Base-by-base conservation (phyloP, 176 grass and related monocot species). In the Zizania latifolia region DNA sequence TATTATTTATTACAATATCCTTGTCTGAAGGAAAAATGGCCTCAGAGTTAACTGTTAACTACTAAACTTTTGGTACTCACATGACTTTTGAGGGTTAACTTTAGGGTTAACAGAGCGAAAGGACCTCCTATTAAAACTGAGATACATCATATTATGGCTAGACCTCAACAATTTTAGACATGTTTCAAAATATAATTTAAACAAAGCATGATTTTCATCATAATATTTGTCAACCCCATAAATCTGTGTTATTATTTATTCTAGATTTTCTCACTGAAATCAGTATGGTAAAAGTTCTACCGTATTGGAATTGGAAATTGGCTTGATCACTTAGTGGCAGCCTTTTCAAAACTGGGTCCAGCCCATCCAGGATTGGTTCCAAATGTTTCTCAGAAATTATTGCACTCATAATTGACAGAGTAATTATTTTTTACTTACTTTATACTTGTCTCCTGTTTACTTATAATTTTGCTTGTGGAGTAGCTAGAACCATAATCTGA, bases 221-320 rank as follows among this genome's bases (percentile, higher is more conserved):
- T 58, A 44, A 6, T n/a, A 73, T 10, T 33, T 0, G 40, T 38
- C 53, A 59, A 74, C 4, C 15, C 26, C 14, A 19, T 58, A 58
- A 57, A 27, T 40, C 23, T 58, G 51, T 24, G 51, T 58, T 58
- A 19, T n/a, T n/a, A n/a, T n/a, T n/a, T n/a, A n/a, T n/a, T n/a
- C n/a, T n/a, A n/a, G n/a, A n/a, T n/a, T n/a, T n/a, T n/a, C n/a
- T n/a, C n/a, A n/a, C n/a, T n/a, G n/a, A n/a, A n/a, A n/a, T n/a
- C n/a, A n/a, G n/a, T n/a, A n/a, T 0, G 28, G 43, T 22, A 19
- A 15, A 58, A 28, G 71, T 74, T 56, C 23, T 58, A 35, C 3
- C 53, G 38, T 21, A 40, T 74, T 74, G 53, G 33, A 58, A 58
- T 74, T 74, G n/a, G n/a, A n/a, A n/a, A n/a, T n/a, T n/a, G n/a